These are phyloP conservation scores for Phalaenopsis equestris DNA, from an alignment of 106 monocot genomes.

Conservation along the genomic window DNA sequence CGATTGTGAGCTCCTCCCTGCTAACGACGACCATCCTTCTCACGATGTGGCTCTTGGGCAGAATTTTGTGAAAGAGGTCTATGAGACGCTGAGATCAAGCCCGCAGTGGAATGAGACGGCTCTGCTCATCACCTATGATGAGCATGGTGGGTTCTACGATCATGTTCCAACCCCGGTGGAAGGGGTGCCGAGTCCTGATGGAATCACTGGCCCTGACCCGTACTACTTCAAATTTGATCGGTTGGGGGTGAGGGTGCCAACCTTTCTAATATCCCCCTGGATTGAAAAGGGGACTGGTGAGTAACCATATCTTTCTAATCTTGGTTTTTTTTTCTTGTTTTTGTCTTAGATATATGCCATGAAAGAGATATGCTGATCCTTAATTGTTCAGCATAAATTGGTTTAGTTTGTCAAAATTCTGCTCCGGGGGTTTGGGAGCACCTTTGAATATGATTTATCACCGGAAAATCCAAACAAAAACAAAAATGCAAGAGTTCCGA, in stretches of 20 bases:
- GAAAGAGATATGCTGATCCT: background rate
- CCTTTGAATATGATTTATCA: too few relatives aligned
- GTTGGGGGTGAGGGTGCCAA: conserved; percentile 67
- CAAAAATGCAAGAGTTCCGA: too few relatives aligned
- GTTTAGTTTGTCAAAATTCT: too few relatives aligned
- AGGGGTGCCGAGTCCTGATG: conserved; percentile 77
- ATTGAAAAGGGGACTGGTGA: conserved; percentile 59
- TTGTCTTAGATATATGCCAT: background rate
- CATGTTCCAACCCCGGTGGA: conserved; percentile 79
- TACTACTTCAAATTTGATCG: conserved; percentile 86
- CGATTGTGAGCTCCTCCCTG: conserved; percentile 45
- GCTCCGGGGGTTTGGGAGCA: too few relatives aligned
- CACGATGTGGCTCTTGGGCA: conserved; percentile 78
- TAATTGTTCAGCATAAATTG: too few relatives aligned
- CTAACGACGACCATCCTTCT: conserved; percentile 83
- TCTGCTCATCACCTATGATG: conserved; percentile 77
- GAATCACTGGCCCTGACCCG: conserved; percentile 65
- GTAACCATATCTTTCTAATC: background rate
- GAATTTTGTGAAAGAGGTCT: conserved; percentile 69
- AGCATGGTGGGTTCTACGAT: conserved; percentile 89
- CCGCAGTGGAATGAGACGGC: conserved; percentile 91
- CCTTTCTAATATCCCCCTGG: conserved; percentile 81
- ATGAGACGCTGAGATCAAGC: conserved; percentile 68
- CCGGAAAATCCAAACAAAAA: too few relatives aligned
- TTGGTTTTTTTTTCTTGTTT: background rate